Base-by-base conservation (phyloP, 768 basidiomycete species). In the Pleurotus giganteus region DNA sequence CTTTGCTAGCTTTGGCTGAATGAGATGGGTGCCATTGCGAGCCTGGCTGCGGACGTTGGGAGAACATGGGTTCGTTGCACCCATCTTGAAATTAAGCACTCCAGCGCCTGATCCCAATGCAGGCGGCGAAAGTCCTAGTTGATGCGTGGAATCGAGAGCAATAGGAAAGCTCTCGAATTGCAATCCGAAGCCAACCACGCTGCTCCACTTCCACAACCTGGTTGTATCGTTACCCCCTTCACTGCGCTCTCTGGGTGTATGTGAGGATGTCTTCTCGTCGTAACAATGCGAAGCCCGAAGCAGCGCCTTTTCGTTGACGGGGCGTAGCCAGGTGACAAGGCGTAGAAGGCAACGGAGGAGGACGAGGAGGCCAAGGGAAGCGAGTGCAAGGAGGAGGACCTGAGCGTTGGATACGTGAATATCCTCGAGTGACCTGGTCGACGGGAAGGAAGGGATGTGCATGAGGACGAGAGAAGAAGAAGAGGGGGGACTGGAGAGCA, bases 81-180 rank as follows among this genome's bases (percentile, higher is more conserved):
- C 44, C 28, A 52, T 39, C 27, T 36, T 52, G 36, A 36, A 41
- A 29, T 29, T 28, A 27, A 43, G 53, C 17, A 51, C 49, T 24
- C 49, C 49, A 41, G 34, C 43, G 23, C 53, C 52, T 37, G 56
- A 65, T 43, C 32, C 65, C 66, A 23, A 65, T 59, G 8, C 66
- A 61, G 43, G 52, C 59, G 47, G 64, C 61, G 29, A 55, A 55
- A 27, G 36, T 58, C 4, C 58, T 50, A 15, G 28, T 59, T 31
- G 31, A 29, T 59, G 53, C 15, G 58, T 41, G 23, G 63, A 43
- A 23, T 58, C 55, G 13, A 68, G 57, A 8, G 67, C 65, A 1
- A 67, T 60, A 29, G 68, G 67, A 1, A 67, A 58, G 44, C 60
- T 62, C 42, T 66, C 63, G 65, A 64, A 65, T 41, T 58, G 56